These are phyloP conservation scores for Trichoderma erinaceum DNA, from an alignment of 495 filamentous ascomycete species.

Conservation along the genomic window DNA sequence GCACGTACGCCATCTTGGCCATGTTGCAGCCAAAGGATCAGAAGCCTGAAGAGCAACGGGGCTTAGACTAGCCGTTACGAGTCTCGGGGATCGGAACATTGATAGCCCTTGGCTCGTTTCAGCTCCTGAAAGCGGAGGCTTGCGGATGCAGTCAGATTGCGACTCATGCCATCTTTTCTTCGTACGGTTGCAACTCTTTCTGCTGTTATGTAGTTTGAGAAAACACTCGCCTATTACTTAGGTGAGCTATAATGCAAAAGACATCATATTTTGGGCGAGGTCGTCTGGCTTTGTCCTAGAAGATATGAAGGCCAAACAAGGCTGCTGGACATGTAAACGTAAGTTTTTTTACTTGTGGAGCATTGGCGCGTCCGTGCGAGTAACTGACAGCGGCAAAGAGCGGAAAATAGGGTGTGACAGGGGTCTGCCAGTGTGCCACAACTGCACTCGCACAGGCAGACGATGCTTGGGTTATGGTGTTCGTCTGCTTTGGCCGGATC, in stretches of 20 bases:
- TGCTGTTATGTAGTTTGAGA: neutral
- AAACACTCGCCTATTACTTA: neutral
- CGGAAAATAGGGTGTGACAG: constrained; percentile 38
- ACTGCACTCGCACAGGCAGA: constrained; percentile 32
- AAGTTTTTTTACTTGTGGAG: constrained; percentile 18
- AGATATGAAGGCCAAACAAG: constrained; percentile 21
- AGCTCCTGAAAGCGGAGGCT: constrained; percentile 4
- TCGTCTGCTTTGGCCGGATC: constrained; percentile 33
- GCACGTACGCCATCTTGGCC: too few relatives aligned
- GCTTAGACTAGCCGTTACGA: neutral
- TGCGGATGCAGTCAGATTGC: neutral
- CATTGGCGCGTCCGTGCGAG: constrained; percentile 10
- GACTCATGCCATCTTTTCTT: neutral
- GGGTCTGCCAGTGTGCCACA: constrained; percentile 32
- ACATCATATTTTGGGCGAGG: neutral
- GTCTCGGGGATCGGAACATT: constrained; percentile 9
- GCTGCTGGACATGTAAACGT: constrained; percentile 37
- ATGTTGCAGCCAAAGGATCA: too few relatives aligned
- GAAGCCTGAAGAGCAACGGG: too few relatives aligned
- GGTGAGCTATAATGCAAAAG: constrained; percentile 1
- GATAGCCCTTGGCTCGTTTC: neutral
- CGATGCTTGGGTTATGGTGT: constrained; percentile 35
- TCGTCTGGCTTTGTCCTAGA: neutral
- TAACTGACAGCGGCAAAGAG: constrained; percentile 21
- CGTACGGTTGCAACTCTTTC: neutral